Evolutionary conservation across 164 flowering plant genomes (phyloP), one percentile per base, ranked within the genome.

Genomic region (Nelumbo lutea): DNA sequence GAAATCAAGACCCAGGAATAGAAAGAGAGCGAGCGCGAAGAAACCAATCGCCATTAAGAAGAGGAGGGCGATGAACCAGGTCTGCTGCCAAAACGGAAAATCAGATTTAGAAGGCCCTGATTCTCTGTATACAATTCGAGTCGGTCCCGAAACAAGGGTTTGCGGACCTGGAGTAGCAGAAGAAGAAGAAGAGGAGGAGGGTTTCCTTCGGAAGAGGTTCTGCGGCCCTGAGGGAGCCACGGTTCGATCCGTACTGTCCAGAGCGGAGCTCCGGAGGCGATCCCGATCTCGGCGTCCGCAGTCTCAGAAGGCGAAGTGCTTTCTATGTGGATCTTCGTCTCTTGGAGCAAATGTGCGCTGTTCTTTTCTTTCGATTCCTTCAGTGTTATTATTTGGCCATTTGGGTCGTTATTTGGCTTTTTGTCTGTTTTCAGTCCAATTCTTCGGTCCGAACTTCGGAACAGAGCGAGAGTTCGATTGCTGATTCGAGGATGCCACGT

Each of bases 81-180:
- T 90, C 67, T 73, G 88, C 43, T 89, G 93, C 90, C 92, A 95
- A 73, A 95, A 88, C 0, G 98, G 98, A 6, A 80, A 68, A 62
- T 77, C 84, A 10, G 81, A 76, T 15, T 74, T 14, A 61, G 85
- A 60, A 3, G 62, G 3, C 0, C 58, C 41, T 38, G 88, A 70
- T 63, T 82, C 87, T 66, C 86, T 73, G 80, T 76, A 79, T 1
- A 83, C 68, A 47, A 84, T 78, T 46, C 87, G 82, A 4, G 83
- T 80, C 6, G 81, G 72, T 50, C 69, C 72, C 65, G 78, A 43
- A 15, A 43, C 40, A 42, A 51, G 42, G 58, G 85, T 45, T 63
- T 67, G 40, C 2, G 70, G 46, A 8, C 72, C 45, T 15, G 48
- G 11, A 7, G 68, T 27, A 27, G 79, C 27, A 9, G 86, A 42